Percentiles rank a stretch among this genome's conserved stretches.
phyloP scores from a whole-genome alignment of 2,329 filamentous ascomycete genomes.

The Xylariaceae sp. region DNA sequence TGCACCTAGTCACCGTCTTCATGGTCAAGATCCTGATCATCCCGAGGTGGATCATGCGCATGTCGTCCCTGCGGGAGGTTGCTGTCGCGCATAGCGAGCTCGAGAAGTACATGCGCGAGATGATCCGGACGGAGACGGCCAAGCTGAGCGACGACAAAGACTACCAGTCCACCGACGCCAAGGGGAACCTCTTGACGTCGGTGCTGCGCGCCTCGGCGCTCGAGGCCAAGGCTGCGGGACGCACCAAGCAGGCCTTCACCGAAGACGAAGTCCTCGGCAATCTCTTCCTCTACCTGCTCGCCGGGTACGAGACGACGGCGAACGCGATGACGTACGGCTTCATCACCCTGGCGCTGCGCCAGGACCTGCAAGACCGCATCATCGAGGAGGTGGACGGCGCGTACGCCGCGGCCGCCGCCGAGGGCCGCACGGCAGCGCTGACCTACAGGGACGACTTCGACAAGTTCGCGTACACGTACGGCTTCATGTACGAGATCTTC shows the following conservation, averaged over 20 bases:
- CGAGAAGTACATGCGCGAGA: neutral
- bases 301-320: constrained; percentile 10
- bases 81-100: constrained; percentile 2
- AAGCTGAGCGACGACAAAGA: neutral
- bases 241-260: constrained; percentile 2
- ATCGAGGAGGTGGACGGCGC: neutral
- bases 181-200: constrained; percentile 1
- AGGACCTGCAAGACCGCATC: constrained; percentile 5
- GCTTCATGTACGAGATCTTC: neutral
- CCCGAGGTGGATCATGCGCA: neutral
- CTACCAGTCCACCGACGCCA: neutral
- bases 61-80: constrained; percentile 1
- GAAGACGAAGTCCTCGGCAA: constrained; percentile 7
- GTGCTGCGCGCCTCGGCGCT: neutral
- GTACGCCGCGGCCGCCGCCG: neutral
- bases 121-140: neutral
- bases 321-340: constrained; percentile 9
- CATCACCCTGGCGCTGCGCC: constrained; percentile 3
- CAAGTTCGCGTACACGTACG: neutral
- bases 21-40: constrained; percentile 5
- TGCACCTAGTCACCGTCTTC: constrained; percentile 2
- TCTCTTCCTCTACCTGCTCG: constrained; percentile 6
- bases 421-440: neutral
- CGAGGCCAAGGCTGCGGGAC: neutral
- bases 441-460: neutral